Percentiles rank a stretch among this genome's conserved stretches.
phyloP scores from a whole-genome alignment of 2,329 filamentous ascomycete genomes.

The Claviceps pazoutovae region DNA sequence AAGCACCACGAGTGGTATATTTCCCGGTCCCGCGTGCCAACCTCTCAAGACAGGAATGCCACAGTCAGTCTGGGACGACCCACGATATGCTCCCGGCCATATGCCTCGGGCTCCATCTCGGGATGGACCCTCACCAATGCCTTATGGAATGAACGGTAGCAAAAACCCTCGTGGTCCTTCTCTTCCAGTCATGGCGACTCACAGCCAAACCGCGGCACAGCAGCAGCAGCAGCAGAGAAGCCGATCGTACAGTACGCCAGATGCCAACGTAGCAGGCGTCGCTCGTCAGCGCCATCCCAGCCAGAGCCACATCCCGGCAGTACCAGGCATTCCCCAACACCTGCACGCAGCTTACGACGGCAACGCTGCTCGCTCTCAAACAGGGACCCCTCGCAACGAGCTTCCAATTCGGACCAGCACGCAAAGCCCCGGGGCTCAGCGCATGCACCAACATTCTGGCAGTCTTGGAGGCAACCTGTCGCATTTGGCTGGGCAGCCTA shows the following conservation, averaged over 20 bases:
- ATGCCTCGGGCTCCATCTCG: constrained; percentile 69
- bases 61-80: constrained; percentile 57
- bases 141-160: constrained; percentile 47
- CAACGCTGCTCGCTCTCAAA: constrained; percentile 64
- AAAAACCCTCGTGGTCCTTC: constrained; percentile 65
- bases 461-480: constrained; percentile 38
- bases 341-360: constrained; percentile 46
- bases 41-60: constrained; percentile 58
- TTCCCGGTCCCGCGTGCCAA: constrained; percentile 39
- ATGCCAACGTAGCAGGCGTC: constrained; percentile 63
- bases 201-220: constrained; percentile 40
- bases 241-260: constrained; percentile 87
- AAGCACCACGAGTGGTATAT: constrained; percentile 63
- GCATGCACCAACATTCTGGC: constrained; percentile 34
- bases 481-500: constrained; percentile 42
- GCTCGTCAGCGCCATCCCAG: constrained; percentile 42
- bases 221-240: constrained; percentile 52
- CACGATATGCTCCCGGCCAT: constrained; percentile 79
- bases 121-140: constrained; percentile 54
- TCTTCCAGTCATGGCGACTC: constrained; percentile 54
- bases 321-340: constrained; percentile 65
- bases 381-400: constrained; percentile 60
- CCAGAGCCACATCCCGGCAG: constrained; percentile 47
- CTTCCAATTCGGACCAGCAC: constrained; percentile 55
- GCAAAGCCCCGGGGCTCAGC: constrained; percentile 55